Conservation (phyloP, 2,329 filamentous ascomycete species). For the Stachybotrys echinatus region DNA sequence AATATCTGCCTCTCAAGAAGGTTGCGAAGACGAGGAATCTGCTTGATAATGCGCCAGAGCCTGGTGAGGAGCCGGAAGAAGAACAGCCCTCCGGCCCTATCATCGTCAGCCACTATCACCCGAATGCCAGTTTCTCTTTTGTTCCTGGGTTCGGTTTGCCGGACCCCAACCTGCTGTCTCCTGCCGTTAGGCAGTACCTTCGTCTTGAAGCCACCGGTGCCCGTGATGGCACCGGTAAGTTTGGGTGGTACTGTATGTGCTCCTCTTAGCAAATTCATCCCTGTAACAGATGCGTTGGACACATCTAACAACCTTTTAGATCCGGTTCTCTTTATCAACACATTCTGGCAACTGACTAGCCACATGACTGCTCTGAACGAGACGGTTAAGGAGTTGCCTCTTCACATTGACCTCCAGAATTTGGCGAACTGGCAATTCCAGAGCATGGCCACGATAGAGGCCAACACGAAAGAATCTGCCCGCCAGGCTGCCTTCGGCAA, state of each 20-base stretch:
- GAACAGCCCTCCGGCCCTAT: conserved; percentile 58
- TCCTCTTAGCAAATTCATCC: background rate
- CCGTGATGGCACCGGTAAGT: conserved; percentile 76
- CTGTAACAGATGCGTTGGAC: background rate
- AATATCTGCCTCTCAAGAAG: conserved; percentile 90
- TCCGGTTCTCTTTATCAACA: conserved; percentile 87
- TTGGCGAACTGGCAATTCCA: conserved; percentile 86
- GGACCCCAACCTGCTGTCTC: conserved; percentile 61
- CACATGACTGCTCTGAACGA: conserved; percentile 92
- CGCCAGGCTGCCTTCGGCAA: conserved; percentile 71
- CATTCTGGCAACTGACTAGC: conserved; percentile 89
- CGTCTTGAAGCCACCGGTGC: conserved; percentile 75
- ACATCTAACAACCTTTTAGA: conserved; percentile 26
- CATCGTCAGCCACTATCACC: conserved; percentile 85
- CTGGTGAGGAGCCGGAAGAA: conserved; percentile 42
- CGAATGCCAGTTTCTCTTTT: conserved; percentile 86
- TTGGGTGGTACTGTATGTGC: conserved; percentile 78
- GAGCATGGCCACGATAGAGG: conserved; percentile 77
- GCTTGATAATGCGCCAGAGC: conserved; percentile 47
- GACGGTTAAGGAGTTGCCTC: conserved; percentile 74
- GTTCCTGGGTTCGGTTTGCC: conserved; percentile 69
- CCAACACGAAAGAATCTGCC: conserved; percentile 78
- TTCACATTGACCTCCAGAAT: conserved; percentile 81
- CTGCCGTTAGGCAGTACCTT: conserved; percentile 71
- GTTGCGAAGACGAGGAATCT: conserved; percentile 81